Evolutionary conservation across 73 alveolate species (phyloP).

Genomic region (Paramecium primaurelia): DNA sequence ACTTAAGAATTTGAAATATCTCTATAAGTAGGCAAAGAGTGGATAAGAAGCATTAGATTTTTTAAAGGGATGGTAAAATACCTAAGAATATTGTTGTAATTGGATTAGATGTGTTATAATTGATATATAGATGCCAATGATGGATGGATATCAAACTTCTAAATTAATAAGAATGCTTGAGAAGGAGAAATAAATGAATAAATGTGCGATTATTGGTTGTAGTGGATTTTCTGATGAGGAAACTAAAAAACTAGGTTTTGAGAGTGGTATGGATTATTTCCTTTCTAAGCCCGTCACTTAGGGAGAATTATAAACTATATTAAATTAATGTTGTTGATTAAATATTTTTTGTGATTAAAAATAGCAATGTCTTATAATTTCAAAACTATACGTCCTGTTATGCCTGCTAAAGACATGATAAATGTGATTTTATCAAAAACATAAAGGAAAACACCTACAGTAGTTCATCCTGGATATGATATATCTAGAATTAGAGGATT

Average conservation of each 20-base stretch:
- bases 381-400: constrained; percentile 91
- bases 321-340: constrained; percentile 3
- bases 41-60: background rate
- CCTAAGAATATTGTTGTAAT: background rate
- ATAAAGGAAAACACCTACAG: constrained; percentile 99
- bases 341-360: constrained; percentile 16
- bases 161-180: background rate
- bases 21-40: background rate
- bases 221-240: background rate
- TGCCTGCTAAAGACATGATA: constrained; percentile 89
- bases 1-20: background rate
- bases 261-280: constrained; percentile 12
- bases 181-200: background rate
- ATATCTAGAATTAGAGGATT: constrained; percentile 98
- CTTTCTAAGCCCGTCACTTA: background rate
- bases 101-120: background rate
- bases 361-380: constrained; percentile 86
- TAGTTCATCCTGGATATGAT: constrained; percentile 97
- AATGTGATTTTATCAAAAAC: constrained; percentile 96
- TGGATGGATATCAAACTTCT: background rate
- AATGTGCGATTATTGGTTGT: background rate
- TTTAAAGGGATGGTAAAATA: background rate
- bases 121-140: background rate
- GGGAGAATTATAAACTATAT: background rate
- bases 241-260: background rate